Conservation (phyloP, 2,329 filamentous ascomycete genomes). For the Pyrenochaeta sp. region DNA sequence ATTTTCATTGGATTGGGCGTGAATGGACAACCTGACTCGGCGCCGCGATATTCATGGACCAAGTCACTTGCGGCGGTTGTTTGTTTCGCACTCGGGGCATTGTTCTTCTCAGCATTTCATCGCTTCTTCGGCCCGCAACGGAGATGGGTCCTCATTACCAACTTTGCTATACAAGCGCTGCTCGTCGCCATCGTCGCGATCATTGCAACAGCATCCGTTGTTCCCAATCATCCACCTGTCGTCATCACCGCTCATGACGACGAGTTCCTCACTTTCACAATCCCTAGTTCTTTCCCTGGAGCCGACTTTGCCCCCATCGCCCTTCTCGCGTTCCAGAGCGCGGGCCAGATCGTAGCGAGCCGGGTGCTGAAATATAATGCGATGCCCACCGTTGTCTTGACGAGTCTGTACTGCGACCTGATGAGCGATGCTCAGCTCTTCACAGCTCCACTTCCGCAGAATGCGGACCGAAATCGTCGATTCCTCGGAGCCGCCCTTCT, state of each 20-base stretch:
- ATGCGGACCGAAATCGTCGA: conserved; percentile 60
- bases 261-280: conserved; percentile 40
- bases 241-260: conserved; percentile 52
- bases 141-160: conserved; percentile 57
- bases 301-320: conserved; percentile 52
- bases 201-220: conserved; percentile 54
- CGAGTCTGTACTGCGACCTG: conserved; percentile 63
- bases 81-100: conserved; percentile 58
- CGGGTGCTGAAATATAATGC: conserved; percentile 61
- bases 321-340: conserved; percentile 61
- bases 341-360: conserved; percentile 61
- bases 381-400: conserved; percentile 63
- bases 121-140: conserved; percentile 62
- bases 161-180: conserved; percentile 58
- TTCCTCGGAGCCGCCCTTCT: conserved; percentile 56
- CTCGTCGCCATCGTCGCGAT: conserved; percentile 62
- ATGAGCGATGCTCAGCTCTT: conserved; percentile 60
- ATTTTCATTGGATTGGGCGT: conserved; percentile 69
- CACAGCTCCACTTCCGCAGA: conserved; percentile 46
- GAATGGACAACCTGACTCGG: conserved; percentile 58
- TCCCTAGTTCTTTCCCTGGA: conserved; percentile 26
- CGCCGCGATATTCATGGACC: conserved; percentile 45
- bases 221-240: conserved; percentile 19
- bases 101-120: conserved; percentile 60
- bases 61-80: conserved; percentile 50